phyloP scores from a whole-genome alignment of 2,329 filamentous ascomycete species.

The Trichoderma asperellum region DNA sequence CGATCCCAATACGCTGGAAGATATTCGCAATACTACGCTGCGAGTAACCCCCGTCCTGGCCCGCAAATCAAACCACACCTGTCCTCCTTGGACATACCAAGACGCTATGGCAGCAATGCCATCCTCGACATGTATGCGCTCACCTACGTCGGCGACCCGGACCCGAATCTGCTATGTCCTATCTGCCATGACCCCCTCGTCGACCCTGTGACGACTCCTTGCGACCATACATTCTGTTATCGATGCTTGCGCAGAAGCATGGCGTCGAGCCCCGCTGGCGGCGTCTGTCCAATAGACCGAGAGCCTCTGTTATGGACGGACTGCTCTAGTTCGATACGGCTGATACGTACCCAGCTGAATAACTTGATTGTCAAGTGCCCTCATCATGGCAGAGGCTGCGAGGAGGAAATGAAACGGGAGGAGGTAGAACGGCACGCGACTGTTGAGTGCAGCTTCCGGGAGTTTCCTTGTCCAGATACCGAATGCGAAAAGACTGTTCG shows the following conservation, averaged over 20 bases:
- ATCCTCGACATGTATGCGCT: constrained; percentile 53
- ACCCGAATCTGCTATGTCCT: constrained; percentile 55
- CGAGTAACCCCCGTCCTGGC: neutral
- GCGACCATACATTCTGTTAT: constrained; percentile 68
- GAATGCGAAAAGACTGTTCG: constrained; percentile 56
- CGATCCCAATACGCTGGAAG: constrained; percentile 17
- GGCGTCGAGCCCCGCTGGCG: constrained; percentile 46
- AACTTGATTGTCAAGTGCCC: constrained; percentile 63
- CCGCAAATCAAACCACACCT: constrained; percentile 38
- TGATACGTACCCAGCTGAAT: constrained; percentile 65
- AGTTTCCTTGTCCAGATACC: constrained; percentile 59
- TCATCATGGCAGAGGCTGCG: constrained; percentile 56
- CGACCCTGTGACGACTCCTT: constrained; percentile 63
- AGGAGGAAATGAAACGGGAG: constrained; percentile 54
- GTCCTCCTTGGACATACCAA: constrained; percentile 47
- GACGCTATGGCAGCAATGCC: constrained; percentile 43
- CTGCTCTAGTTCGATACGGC: constrained; percentile 48
- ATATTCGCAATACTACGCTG: constrained; percentile 23
- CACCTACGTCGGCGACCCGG: constrained; percentile 49
- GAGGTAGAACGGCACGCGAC: constrained; percentile 60
- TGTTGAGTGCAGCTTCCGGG: constrained; percentile 59
- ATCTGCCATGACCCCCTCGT: constrained; percentile 65
- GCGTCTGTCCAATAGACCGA: constrained; percentile 63
- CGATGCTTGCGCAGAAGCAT: constrained; percentile 56
- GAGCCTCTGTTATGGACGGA: constrained; percentile 46